A percentile compares a stretch with the other conserved stretches of the same genome.
phyloP scores from a whole-genome alignment of 2,329 filamentous ascomycete genomes.

The Phialocephala sp. region DNA sequence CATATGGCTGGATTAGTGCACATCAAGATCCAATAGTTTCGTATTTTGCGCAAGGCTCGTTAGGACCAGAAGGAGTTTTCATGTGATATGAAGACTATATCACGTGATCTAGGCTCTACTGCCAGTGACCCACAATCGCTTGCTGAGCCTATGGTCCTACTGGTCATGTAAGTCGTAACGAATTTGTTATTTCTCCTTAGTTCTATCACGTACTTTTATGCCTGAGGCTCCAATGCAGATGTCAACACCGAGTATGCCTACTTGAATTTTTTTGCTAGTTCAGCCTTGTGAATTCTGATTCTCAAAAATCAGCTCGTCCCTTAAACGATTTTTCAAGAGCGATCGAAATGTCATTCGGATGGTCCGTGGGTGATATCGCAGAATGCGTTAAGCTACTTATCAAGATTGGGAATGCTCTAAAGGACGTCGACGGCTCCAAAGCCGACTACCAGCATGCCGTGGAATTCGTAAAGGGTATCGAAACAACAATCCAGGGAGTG shows the following conservation, averaged over 20 bases:
- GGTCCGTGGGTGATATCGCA: constrained; percentile 8
- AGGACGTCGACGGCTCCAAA: not conserved
- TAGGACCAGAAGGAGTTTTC: not conserved
- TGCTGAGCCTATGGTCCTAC: not conserved
- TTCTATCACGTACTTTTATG: not conserved
- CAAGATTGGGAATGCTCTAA: constrained; percentile 6
- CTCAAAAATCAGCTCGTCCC: not conserved
- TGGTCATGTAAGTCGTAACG: too few species aligned
- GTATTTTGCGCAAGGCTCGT: not conserved
- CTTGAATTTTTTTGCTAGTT: not conserved
- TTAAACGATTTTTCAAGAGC: not conserved
- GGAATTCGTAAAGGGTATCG: constrained; percentile 3
- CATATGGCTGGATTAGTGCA: not conserved
- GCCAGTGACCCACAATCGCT: too few species aligned
- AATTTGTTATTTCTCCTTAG: too few species aligned
- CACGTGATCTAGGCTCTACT: not conserved
- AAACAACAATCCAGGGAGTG: constrained; percentile 5
- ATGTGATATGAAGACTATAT: not conserved
- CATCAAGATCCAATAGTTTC: not conserved
- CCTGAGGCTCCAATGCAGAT: not conserved
- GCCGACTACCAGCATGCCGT: constrained; percentile 8
- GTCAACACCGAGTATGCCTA: not conserved
- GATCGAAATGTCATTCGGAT: constrained; percentile 10
- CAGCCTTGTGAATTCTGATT: not conserved
- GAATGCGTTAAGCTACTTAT: constrained; percentile 7